Conservation (phyloP, 371 early-diverging fungal species). For the Mucor irregularis region DNA sequence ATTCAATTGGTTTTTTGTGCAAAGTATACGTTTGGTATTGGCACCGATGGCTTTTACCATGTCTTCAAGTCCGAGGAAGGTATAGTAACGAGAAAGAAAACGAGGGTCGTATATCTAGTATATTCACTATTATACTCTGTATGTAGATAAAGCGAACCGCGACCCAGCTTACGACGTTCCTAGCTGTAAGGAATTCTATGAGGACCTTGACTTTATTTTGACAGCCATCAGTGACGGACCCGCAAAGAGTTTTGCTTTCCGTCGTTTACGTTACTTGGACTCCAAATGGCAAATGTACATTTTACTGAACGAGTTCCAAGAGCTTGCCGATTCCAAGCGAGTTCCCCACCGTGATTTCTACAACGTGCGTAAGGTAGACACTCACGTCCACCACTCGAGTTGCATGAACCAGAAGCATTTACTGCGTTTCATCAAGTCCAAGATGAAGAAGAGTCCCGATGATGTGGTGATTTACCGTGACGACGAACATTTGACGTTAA, state of each 20-base stretch:
- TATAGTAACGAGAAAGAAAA: no score
- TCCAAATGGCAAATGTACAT: slow-evolving; percentile 94
- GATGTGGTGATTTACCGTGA: slow-evolving; percentile 83
- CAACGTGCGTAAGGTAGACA: slow-evolving; percentile 98
- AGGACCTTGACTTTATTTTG: slow-evolving; percentile 48
- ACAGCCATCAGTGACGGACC: slow-evolving; percentile 89
- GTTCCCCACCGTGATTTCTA: slow-evolving; percentile 98
- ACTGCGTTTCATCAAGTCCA: slow-evolving; percentile 96
- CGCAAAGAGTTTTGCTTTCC: slow-evolving; percentile 92
- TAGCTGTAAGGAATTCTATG: slow-evolving; percentile 64
- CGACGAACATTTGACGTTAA: slow-evolving; percentile 69
- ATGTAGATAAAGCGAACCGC: no score
- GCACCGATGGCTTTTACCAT: slow-evolving; percentile 38
- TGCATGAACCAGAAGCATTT: slow-evolving; percentile 99
- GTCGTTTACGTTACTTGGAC: slow-evolving; percentile 93
- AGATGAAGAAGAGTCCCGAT: slow-evolving; percentile 83
- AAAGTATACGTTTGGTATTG: slow-evolving; percentile 32
- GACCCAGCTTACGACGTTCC: slow-evolving; percentile 62
- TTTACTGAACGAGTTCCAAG: slow-evolving; percentile 90
- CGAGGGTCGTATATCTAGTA: no score
- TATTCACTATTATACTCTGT: no score
- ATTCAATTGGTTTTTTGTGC: no score
- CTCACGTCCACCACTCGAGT: slow-evolving; percentile 95
- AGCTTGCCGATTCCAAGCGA: slow-evolving; percentile 87
- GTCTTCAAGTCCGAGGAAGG: slow-evolving; percentile 22